phyloP scores from a whole-genome alignment of 2,329 filamentous ascomycete species.

The Cryphonectria japonica region DNA sequence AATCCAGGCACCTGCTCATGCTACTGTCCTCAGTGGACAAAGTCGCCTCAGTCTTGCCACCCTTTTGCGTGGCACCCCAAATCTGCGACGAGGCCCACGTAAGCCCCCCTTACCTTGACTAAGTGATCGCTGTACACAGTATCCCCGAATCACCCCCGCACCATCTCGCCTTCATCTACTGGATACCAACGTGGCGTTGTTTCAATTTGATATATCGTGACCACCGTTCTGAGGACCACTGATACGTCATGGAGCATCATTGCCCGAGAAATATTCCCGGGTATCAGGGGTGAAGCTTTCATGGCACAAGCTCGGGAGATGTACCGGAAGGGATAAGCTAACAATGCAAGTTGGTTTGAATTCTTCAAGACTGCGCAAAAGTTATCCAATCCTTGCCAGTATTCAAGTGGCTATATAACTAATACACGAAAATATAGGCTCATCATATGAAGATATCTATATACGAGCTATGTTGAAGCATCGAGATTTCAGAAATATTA shows the following conservation, averaged over 20 bases:
- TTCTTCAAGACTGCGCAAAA: not conserved
- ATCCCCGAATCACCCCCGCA: constrained; percentile 17
- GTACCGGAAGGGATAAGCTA: not conserved
- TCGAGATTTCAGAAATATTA: not conserved
- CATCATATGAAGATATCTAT: not conserved
- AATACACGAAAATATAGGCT: not conserved
- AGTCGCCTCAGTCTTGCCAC: not conserved
- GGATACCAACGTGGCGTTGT: not conserved
- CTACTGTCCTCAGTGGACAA: not conserved
- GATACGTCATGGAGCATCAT: not conserved
- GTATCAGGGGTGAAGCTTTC: not conserved
- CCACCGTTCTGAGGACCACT: not conserved
- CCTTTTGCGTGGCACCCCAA: not conserved
- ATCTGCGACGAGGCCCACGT: constrained; percentile 12
- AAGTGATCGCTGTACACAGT: not conserved
- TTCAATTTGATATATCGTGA: not conserved
- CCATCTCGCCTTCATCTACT: constrained; percentile 19
- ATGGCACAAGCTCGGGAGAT: not conserved
- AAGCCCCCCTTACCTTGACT: constrained; percentile 6
- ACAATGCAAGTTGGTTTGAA: not conserved
- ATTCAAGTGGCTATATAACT: not conserved
- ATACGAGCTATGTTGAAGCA: not conserved
- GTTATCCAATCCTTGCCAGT: not conserved
- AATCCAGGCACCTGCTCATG: not conserved
- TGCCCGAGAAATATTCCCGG: not conserved